Evolutionary conservation across 495 filamentous ascomycete genomes (phyloP), one percentile per base, ranked within the genome.

Genomic region (Neurospora sp.): DNA sequence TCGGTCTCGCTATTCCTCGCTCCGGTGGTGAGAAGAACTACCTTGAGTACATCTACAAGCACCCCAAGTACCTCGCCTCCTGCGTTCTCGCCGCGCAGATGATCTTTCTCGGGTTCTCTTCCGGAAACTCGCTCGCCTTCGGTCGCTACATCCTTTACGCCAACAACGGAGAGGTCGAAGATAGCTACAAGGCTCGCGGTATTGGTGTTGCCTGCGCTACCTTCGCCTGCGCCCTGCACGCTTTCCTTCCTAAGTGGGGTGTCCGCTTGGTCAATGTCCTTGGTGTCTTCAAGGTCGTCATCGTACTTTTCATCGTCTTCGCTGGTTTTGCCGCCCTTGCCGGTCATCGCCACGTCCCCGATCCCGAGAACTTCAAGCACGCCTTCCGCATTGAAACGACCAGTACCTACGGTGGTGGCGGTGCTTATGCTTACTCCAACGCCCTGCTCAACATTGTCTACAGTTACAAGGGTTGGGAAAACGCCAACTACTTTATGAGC

Each of bases 81-180:
- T 88, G 86, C 75, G 86, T 90, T 79, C 89, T 88, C 76, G 85
- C 86, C 66, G 82, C 87, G 5, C 89, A 89, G 73, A 86, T 89
- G 59, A 84, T 90, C 44, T 77, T 87, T 9, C 81, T 89, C 16
- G 84, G 84, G 5, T 85, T 85, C 75, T 83, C 82, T 16, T 85
- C 89, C 2, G 86, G 85, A 4, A 92, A 92, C 79, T 88, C 88
- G 48, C 86, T 92, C 69, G 87, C 90, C 6, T 90, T 92, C 39
- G 90, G 90, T 70, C 82, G 89, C 74, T 92, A 92, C 74, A 86
- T 89, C 39, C 86, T 92, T 76, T 87, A 88, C 74, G 90, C 90
- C 0, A 82, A 87, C 0, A 86, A 87, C 23, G 82, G 80, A 72
- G 77, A 87, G 7, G 85, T 85, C 40, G 70, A 75, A 16, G 86